A percentile compares a stretch with the other conserved stretches of the same genome.
phyloP scores from a whole-genome alignment of 2,329 filamentous ascomycete genomes.

The Aureobasidium sp. region DNA sequence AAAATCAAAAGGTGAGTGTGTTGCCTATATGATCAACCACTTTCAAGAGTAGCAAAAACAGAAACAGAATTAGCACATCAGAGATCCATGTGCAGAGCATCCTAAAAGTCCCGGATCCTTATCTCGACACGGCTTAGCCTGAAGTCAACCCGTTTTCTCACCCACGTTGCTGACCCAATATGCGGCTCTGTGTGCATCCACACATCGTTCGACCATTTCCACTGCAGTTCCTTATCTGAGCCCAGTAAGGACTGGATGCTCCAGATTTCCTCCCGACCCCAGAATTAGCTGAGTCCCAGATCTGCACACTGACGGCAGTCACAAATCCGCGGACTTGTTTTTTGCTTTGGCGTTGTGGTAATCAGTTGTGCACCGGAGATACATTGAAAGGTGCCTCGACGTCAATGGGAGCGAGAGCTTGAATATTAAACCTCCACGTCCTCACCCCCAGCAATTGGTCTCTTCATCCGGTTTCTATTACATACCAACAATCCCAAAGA shows the following conservation, averaged over 20 bases:
- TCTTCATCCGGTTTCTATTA: slow-evolving; percentile 12
- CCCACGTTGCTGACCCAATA: slow-evolving; percentile 2
- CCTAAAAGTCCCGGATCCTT: slow-evolving; percentile 8
- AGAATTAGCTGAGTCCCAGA: slow-evolving; percentile 10
- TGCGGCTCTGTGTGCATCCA: slow-evolving; percentile 7
- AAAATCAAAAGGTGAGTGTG: background rate
- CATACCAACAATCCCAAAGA: slow-evolving; percentile 2
- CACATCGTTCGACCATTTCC: background rate
- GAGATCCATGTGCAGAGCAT: background rate
- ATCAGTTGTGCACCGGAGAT: slow-evolving; percentile 15
- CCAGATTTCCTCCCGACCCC: slow-evolving; percentile 4
- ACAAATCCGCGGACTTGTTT: slow-evolving; percentile 17
- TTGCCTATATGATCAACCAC: background rate
- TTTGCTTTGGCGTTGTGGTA: slow-evolving; percentile 17
- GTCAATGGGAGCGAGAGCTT: background rate
- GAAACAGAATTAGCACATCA: background rate
- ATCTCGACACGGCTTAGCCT: slow-evolving; percentile 13
- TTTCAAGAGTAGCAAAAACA: background rate
- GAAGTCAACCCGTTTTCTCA: slow-evolving; percentile 7
- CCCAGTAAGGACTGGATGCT: slow-evolving; percentile 4
- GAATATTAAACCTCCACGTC: slow-evolving; percentile 14
- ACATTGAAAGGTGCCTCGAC: slow-evolving; percentile 4
- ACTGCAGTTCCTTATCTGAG: slow-evolving; percentile 12
- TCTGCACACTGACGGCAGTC: slow-evolving; percentile 4
- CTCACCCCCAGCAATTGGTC: slow-evolving; percentile 1